These are phyloP conservation scores for Aspergillus bridgeri DNA, from an alignment of 495 filamentous ascomycete genomes.

Conservation along the genomic window DNA sequence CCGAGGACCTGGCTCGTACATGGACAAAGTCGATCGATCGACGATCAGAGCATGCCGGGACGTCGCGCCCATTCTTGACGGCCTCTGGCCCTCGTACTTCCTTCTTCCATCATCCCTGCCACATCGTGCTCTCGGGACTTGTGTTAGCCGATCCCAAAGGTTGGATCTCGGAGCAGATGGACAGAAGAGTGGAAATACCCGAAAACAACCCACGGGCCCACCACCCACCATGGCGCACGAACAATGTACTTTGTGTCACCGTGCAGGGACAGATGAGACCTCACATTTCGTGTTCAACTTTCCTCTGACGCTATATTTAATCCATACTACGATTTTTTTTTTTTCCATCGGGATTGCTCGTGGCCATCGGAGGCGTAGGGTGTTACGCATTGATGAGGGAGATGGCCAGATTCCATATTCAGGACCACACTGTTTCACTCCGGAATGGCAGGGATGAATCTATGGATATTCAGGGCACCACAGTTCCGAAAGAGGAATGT, in stretches of 20 bases:
- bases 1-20: neutral
- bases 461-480: neutral
- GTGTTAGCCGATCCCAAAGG: neutral
- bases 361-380: neutral
- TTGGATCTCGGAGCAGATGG: neutral
- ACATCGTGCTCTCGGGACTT: neutral
- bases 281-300: neutral
- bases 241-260: neutral
- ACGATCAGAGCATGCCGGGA: neutral
- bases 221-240: neutral
- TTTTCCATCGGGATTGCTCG: neutral
- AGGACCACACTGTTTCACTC: neutral
- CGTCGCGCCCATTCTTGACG: neutral
- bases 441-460: conserved; percentile 1
- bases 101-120: too few relatives aligned
- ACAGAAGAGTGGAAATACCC: neutral
- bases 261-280: neutral
- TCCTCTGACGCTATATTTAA: neutral
- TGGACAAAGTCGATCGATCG: neutral
- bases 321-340: neutral
- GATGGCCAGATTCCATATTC: neutral
- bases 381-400: neutral
- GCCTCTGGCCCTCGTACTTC: neutral
- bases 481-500: neutral
- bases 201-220: neutral